phyloP scores from a whole-genome alignment of 2,329 filamentous ascomycete genomes.

The Emericellopsis atlantica region DNA sequence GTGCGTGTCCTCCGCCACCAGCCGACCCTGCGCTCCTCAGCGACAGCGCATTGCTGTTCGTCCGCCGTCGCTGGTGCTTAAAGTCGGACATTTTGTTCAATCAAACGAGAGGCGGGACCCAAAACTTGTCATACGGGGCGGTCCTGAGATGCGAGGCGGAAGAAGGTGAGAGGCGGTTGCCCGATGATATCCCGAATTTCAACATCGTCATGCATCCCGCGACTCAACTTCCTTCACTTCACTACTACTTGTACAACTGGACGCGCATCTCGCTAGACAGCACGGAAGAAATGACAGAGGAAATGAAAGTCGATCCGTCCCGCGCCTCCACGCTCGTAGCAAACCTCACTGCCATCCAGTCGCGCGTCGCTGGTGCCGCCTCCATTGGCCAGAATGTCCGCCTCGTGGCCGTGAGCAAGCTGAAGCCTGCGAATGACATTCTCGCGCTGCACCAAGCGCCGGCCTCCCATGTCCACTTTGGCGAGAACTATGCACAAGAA shows the following conservation, averaged over 20 bases:
- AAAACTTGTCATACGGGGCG: too few relatives aligned
- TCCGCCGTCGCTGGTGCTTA: slow-evolving; percentile 25
- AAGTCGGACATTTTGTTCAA: slow-evolving; percentile 8
- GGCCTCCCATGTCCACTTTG: slow-evolving; percentile 62
- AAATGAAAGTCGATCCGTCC: slow-evolving; percentile 50
- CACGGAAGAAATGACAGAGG: slow-evolving; percentile 25
- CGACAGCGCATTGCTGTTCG: slow-evolving; percentile 29
- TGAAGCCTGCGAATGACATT: slow-evolving; percentile 88
- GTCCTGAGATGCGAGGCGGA: slow-evolving; percentile 10
- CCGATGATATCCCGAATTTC: neutral
- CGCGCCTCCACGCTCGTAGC: slow-evolving; percentile 50
- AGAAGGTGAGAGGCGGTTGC: slow-evolving; percentile 1
- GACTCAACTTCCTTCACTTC: neutral
- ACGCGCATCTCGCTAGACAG: too few relatives aligned
- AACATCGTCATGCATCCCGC: neutral
- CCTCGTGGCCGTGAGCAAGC: slow-evolving; percentile 88
- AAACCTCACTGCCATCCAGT: slow-evolving; percentile 47
- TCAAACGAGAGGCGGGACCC: too few relatives aligned
- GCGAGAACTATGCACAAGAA: slow-evolving; percentile 94
- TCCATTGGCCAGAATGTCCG: slow-evolving; percentile 42
- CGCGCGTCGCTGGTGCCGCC: slow-evolving; percentile 41
- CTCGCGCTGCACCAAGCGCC: slow-evolving; percentile 61
- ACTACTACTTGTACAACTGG: too few relatives aligned
- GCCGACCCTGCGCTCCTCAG: slow-evolving; percentile 15
- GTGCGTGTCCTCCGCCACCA: slow-evolving; percentile 21